Evolutionary conservation across 2,329 filamentous ascomycete species (phyloP).

Genomic region (Lasiodiplodia gonubiensis): DNA sequence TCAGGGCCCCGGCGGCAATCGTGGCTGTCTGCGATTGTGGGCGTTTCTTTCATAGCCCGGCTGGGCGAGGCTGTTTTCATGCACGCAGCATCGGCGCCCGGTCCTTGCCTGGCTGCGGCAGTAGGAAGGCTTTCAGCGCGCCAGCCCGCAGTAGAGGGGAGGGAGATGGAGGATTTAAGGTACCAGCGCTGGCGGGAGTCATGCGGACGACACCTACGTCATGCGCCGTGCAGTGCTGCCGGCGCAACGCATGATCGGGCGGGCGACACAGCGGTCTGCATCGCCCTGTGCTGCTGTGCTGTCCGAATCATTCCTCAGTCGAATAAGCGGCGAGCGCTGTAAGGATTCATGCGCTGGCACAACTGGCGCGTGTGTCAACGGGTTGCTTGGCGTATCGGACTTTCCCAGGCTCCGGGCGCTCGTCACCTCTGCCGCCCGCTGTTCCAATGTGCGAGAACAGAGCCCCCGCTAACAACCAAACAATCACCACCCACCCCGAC

Average conservation of each 20-base stretch:
- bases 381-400: constrained; percentile 27
- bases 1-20: constrained; percentile 15
- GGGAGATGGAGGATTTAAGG: constrained; percentile 23
- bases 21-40: constrained; percentile 21
- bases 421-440: constrained; percentile 26
- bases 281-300: constrained; percentile 22
- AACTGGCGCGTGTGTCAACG: constrained; percentile 1
- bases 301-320: constrained; percentile 7
- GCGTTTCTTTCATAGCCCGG: constrained; percentile 13
- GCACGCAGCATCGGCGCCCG: constrained; percentile 9
- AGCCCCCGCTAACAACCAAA: constrained; percentile 29
- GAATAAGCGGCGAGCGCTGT: constrained; percentile 24
- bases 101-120: constrained; percentile 7
- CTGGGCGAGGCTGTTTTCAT: constrained; percentile 22
- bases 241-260: constrained; percentile 20
- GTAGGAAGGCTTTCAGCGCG: constrained; percentile 1
- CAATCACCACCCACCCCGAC: constrained; percentile 27
- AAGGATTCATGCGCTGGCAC: constrained; percentile 24
- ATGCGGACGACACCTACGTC: constrained; percentile 25
- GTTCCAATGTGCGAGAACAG: constrained; percentile 21
- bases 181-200: constrained; percentile 23
- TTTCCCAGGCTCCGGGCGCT: constrained; percentile 27
- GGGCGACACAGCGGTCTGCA: constrained; percentile 22
- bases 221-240: constrained; percentile 14
- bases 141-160: not conserved